Conservation (phyloP, 148 eudicot species). For the Persicaria maculosa region DNA sequence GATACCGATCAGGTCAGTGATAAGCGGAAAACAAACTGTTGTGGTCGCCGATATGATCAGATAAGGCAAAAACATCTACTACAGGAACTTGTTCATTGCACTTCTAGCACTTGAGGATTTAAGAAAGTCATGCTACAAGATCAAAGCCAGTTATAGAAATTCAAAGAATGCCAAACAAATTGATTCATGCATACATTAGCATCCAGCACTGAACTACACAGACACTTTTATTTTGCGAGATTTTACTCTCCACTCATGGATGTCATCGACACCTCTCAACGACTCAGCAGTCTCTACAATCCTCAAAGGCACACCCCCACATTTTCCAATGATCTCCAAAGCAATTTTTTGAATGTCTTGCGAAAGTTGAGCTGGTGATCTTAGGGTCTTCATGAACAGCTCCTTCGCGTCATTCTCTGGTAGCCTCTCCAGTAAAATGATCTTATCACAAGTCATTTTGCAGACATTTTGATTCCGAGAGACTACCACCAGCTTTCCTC, state of each 20-base stretch:
- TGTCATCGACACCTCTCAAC: not conserved
- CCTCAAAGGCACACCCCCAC: not conserved
- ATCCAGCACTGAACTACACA: too few relatives aligned
- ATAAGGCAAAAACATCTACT: too few relatives aligned
- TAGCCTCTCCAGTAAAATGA: not conserved
- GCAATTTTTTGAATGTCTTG: not conserved
- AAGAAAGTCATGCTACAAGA: too few relatives aligned
- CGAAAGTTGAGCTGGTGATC: not conserved
- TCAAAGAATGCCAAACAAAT: too few relatives aligned
- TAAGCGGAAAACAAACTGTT: too few relatives aligned
- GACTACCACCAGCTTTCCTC: conserved; percentile 5
- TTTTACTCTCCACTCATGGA: not conserved
- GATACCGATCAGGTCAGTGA: too few relatives aligned
- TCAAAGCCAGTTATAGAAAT: too few relatives aligned
- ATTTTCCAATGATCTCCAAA: not conserved
- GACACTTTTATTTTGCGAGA: not conserved
- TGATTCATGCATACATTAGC: too few relatives aligned
- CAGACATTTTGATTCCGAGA: not conserved
- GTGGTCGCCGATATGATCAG: too few relatives aligned
- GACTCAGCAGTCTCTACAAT: not conserved
- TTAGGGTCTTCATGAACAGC: not conserved
- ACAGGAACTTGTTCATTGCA: too few relatives aligned
- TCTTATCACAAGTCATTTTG: not conserved
- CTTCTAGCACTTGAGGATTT: too few relatives aligned
- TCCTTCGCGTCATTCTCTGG: not conserved